Conservation (phyloP, 2,329 filamentous ascomycete species). For the Nemania sp. region DNA sequence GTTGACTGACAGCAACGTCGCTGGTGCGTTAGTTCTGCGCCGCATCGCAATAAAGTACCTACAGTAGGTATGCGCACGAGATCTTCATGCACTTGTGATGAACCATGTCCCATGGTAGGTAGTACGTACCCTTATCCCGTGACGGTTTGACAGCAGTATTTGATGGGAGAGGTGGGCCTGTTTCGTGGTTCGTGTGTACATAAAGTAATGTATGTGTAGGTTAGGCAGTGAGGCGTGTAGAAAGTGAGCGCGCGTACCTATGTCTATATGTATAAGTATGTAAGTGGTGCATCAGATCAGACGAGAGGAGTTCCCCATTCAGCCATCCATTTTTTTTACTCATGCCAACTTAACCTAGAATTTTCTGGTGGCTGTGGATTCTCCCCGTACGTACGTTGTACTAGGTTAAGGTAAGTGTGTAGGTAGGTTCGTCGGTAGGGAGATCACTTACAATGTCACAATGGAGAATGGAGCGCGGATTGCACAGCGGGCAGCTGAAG, state of each 20-base stretch:
- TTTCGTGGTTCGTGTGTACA: not conserved
- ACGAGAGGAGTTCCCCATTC: slow-evolving; percentile 33
- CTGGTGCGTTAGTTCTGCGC: slow-evolving; percentile 19
- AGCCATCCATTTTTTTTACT: too few species aligned
- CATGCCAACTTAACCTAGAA: too few species aligned
- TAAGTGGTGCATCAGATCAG: slow-evolving; percentile 41
- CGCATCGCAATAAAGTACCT: slow-evolving; percentile 13
- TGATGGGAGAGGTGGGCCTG: not conserved
- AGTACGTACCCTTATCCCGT: not conserved
- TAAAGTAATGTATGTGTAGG: not conserved
- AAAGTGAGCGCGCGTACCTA: too few species aligned
- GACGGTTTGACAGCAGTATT: not conserved
- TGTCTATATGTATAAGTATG: too few species aligned
- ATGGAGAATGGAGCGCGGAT: slow-evolving; percentile 16
- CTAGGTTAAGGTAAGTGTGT: too few species aligned
- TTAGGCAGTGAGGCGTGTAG: not conserved
- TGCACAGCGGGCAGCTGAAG: slow-evolving; percentile 31
- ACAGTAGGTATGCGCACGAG: slow-evolving; percentile 27
- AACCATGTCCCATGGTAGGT: slow-evolving; percentile 21
- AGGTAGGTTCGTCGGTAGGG: slow-evolving; percentile 9
- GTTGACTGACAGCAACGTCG: not conserved
- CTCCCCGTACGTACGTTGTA: slow-evolving; percentile 27
- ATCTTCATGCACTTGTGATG: slow-evolving; percentile 34
- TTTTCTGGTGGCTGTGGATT: slow-evolving; percentile 38
- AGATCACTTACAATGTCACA: slow-evolving; percentile 35